phyloP scores from a whole-genome alignment of 1,284 basidiomycete genomes.

The Ustilago esculenta region DNA sequence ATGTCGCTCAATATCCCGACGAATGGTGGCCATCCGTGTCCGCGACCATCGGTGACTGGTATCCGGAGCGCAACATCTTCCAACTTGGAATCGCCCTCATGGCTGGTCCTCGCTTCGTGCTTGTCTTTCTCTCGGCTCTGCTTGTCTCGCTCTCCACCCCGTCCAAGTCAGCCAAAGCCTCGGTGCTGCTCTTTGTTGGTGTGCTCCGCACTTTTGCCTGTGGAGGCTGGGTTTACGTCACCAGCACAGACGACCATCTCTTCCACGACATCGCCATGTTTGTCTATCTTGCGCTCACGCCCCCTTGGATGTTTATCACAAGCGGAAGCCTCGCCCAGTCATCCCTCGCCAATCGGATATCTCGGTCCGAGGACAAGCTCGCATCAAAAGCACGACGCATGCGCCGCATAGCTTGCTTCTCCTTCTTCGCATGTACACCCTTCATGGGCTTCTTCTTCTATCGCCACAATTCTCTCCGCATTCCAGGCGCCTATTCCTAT shows the following conservation, averaged over 20 bases:
- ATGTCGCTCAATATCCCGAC: constrained; percentile 80
- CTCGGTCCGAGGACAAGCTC: constrained; percentile 11
- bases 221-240: constrained; percentile 92
- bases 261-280: constrained; percentile 91
- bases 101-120: constrained; percentile 77
- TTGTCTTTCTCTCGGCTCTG: constrained; percentile 76
- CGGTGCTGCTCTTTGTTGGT: constrained; percentile 73
- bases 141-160: constrained; percentile 53
- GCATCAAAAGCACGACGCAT: constrained; percentile 46
- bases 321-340: constrained; percentile 49
- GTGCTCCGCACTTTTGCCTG: constrained; percentile 82
- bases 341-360: background rate
- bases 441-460: constrained; percentile 63
- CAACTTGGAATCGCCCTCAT: constrained; percentile 86
- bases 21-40: constrained; percentile 95
- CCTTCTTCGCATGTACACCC: constrained; percentile 60
- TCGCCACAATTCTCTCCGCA: constrained; percentile 55
- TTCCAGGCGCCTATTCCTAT: constrained; percentile 60
- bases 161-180: constrained; percentile 23
- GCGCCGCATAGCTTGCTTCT: constrained; percentile 43
- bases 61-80: constrained; percentile 85
- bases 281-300: constrained; percentile 68
- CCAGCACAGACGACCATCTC: constrained; percentile 80
- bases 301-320: constrained; percentile 76
- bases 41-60: constrained; percentile 87